Evolutionary conservation across 345 rosid genomes (phyloP).

Genomic region (Citrus cavaleriei): DNA sequence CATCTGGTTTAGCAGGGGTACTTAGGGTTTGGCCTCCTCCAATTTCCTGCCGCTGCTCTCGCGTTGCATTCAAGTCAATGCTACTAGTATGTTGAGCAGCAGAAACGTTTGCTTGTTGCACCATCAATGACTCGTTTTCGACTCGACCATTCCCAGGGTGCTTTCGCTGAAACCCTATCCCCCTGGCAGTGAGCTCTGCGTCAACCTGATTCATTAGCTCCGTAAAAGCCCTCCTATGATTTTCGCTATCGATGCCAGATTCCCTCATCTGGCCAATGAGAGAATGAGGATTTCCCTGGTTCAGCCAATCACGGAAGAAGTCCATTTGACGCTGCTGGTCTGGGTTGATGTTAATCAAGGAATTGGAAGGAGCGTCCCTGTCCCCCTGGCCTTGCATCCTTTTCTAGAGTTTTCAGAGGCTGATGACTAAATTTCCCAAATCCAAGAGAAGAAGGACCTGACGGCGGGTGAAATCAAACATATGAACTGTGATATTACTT

Average conservation of each 20-base stretch:
- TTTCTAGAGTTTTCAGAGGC: background rate
- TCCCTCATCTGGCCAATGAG: background rate
- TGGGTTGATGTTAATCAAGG: background rate
- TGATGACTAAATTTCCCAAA: background rate
- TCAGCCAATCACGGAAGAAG: background rate
- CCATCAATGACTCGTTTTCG: background rate
- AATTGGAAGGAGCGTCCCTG: slow-evolving; percentile 8
- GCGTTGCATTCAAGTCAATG: background rate
- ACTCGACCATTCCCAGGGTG: background rate
- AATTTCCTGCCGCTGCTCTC: too few relatives aligned
- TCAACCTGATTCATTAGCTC: background rate
- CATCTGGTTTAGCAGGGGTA: background rate
- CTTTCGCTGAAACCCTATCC: background rate
- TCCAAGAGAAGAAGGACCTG: background rate
- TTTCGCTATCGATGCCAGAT: background rate
- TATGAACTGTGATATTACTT: background rate
- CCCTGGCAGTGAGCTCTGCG: background rate
- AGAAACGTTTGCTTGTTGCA: background rate
- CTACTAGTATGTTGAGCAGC: background rate
- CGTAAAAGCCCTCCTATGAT: background rate
- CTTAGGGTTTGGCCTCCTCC: background rate
- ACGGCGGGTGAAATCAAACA: background rate
- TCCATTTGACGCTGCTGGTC: background rate
- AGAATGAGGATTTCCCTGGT: background rate
- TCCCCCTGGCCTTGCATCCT: background rate